Conservation (phyloP, 345 rosid genomes). For the Citrus medica region DNA sequence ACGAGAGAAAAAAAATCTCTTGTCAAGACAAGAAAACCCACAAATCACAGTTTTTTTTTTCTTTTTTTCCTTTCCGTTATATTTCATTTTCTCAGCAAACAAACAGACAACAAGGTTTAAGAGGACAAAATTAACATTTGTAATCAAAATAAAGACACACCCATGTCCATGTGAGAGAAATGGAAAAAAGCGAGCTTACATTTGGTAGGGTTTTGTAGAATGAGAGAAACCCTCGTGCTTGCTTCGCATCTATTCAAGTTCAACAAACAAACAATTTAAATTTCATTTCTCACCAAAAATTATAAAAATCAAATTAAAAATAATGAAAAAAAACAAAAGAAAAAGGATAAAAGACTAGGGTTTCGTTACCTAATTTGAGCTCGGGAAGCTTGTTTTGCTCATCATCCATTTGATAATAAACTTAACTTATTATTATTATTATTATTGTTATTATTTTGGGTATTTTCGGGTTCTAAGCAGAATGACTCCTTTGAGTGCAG, state of each 20-base stretch:
- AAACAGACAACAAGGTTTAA: neutral
- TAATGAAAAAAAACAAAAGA: neutral
- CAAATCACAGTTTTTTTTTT: neutral
- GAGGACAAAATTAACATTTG: neutral
- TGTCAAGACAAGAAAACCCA: neutral
- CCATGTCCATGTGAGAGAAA: neutral
- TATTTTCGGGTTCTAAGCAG: neutral
- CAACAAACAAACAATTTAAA: constrained; percentile 11
- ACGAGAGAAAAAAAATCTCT: neutral
- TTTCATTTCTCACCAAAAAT: constrained; percentile 18
- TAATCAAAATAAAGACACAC: neutral
- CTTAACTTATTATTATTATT: neutral
- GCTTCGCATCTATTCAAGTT: constrained; percentile 64
- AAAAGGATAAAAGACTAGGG: constrained; percentile 17
- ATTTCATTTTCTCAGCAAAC: neutral
- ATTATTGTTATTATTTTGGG: neutral
- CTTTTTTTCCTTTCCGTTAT: neutral
- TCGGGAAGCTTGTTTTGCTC: constrained; percentile 86
- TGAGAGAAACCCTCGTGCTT: constrained; percentile 94
- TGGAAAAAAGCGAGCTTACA: constrained; percentile 38
- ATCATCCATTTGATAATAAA: constrained; percentile 44
- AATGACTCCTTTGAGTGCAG: neutral
- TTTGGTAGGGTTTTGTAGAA: constrained; percentile 87
- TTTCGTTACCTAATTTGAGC: constrained; percentile 71
- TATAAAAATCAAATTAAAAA: neutral